Conservation (phyloP, 139 green algal genomes). For the Ettlia oleoabundans region DNA sequence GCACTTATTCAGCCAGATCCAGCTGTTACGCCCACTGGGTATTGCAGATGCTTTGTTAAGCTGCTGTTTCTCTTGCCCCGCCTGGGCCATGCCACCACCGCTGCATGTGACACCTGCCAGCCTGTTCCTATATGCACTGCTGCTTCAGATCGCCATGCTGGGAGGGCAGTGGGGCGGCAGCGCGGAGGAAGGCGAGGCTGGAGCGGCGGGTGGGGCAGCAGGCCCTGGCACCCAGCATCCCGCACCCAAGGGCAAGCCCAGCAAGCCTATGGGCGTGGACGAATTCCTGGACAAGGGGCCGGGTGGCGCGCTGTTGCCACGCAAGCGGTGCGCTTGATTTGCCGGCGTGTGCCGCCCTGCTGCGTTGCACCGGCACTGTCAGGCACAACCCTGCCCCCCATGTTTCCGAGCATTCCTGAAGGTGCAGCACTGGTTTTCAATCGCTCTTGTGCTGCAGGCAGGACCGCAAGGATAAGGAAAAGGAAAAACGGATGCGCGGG, state of each 20-base stretch:
- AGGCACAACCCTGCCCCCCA: too few species aligned
- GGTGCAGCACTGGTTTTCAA: neutral
- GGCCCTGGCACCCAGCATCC: conserved; percentile 4
- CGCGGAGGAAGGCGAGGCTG: neutral
- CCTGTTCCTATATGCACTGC: too few species aligned
- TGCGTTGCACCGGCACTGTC: neutral
- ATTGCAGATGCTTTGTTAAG: too few species aligned
- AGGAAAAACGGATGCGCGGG: conserved; percentile 79
- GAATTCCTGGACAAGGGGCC: conserved; percentile 44
- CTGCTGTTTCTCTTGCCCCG: too few species aligned
- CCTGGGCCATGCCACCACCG: too few species aligned
- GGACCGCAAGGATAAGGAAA: conserved; percentile 91
- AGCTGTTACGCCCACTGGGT: too few species aligned
- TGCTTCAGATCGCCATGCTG: conserved; percentile 18
- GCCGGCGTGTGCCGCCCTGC: neutral
- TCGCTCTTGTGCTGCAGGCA: conserved; percentile 31
- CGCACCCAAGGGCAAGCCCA: conserved; percentile 31
- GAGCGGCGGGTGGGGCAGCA: neutral
- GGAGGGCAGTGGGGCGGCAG: neutral
- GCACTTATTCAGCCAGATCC: too few species aligned
- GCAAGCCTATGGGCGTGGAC: conserved; percentile 37
- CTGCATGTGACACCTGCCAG: too few species aligned
- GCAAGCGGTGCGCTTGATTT: conserved; percentile 38
- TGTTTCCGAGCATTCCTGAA: too few species aligned
- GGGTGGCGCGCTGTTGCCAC: conserved; percentile 63